phyloP scores from a whole-genome alignment of 2,329 filamentous ascomycete species.

The Sporothrix humicola region DNA sequence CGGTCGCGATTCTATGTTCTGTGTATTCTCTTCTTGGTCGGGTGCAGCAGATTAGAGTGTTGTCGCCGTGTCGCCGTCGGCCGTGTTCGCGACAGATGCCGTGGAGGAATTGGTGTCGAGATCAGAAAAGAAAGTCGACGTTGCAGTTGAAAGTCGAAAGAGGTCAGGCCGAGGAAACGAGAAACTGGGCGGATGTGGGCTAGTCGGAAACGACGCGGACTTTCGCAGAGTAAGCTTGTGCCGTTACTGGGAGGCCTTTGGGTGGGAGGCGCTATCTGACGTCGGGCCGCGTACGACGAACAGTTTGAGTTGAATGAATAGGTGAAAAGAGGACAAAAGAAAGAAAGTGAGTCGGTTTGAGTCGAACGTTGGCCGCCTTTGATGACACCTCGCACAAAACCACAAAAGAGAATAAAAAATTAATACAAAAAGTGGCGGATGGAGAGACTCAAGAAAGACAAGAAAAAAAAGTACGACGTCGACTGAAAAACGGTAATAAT shows the following conservation, averaged over 20 bases:
- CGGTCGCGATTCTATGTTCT: neutral
- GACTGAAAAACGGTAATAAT: neutral
- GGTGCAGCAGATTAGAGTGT: no score
- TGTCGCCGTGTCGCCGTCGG: neutral
- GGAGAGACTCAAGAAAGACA: neutral
- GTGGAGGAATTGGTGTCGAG: neutral
- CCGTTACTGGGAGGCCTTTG: conserved; percentile 11
- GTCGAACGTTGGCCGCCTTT: conserved; percentile 2
- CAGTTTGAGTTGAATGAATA: neutral
- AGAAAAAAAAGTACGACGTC: neutral
- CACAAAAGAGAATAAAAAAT: neutral
- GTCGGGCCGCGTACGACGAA: conserved; percentile 21
- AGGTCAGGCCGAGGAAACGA: neutral
- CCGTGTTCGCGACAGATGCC: neutral
- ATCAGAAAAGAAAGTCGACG: neutral
- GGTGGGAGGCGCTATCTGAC: conserved; percentile 25
- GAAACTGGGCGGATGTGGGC: neutral
- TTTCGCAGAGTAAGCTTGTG: conserved; percentile 4
- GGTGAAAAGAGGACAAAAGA: neutral
- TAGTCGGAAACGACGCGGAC: conserved; percentile 23
- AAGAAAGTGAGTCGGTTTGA: conserved; percentile 11
- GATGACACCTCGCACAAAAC: conserved; percentile 18
- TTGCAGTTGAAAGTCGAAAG: neutral
- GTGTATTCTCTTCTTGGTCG: neutral
- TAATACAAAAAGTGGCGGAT: neutral